These are phyloP conservation scores for Monosporascus sp. DNA, from an alignment of 2,329 filamentous ascomycete species.

Conservation along the genomic window DNA sequence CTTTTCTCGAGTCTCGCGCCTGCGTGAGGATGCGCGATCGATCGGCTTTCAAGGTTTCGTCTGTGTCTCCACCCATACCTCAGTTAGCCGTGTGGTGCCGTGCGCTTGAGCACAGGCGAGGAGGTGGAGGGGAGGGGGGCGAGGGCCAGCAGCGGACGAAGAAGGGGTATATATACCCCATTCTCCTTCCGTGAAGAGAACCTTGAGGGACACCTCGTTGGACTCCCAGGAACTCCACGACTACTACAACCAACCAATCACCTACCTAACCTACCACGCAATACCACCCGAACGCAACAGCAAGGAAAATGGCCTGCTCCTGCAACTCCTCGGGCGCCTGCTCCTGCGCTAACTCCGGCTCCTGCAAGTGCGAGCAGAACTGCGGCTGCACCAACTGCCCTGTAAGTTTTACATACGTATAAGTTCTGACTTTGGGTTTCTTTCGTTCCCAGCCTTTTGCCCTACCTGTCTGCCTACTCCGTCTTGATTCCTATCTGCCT, in stretches of 20 bases:
- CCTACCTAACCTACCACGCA: neutral
- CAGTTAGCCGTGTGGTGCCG: no score
- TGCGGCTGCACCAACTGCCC: slow-evolving; percentile 25
- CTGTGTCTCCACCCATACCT: no score
- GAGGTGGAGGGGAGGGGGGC: neutral
- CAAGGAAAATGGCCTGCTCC: slow-evolving; percentile 19
- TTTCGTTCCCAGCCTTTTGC: neutral
- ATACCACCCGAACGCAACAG: neutral
- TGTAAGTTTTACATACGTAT: slow-evolving; percentile 10
- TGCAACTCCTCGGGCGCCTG: slow-evolving; percentile 21
- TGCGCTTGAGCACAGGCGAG: no score
- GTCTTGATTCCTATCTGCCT: no score
- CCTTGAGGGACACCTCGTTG: neutral
- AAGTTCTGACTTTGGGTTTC: neutral
- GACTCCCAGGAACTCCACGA: neutral
- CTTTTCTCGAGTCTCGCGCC: no score
- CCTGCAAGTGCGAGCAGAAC: slow-evolving; percentile 21
- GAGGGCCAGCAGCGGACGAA: neutral
- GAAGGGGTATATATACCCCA: neutral
- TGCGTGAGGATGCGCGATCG: no score
- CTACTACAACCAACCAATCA: slow-evolving; percentile 1
- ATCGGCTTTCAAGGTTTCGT: no score
- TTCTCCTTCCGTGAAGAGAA: neutral
- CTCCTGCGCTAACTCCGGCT: slow-evolving; percentile 19
- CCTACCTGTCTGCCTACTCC: no score